Evolutionary conservation across 352 stramenopile species (phyloP).

Genomic region (Vaucheria bursata): DNA sequence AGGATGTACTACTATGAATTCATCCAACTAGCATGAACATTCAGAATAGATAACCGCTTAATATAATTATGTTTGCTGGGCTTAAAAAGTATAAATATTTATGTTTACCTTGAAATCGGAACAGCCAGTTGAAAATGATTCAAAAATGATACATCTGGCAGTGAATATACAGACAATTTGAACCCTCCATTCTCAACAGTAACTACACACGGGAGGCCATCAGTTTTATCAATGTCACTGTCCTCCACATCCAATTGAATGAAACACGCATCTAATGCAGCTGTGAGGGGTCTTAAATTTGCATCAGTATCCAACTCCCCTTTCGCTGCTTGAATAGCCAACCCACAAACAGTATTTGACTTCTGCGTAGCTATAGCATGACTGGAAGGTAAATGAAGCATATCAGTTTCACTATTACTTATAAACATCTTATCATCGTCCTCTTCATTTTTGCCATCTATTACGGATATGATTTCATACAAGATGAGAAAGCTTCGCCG

Average conservation of each 20-base stretch:
- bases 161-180: constrained; percentile 26
- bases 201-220: constrained; percentile 15
- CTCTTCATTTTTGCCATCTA: background rate
- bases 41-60: no score
- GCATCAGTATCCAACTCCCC: background rate
- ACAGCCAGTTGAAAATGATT: constrained; percentile 21
- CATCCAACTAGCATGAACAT: no score
- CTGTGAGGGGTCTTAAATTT: background rate
- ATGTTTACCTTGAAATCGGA: constrained; percentile 15
- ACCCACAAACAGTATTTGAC: background rate
- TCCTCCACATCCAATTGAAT: background rate
- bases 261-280: constrained; percentile 29
- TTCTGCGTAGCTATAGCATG: no score
- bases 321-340: background rate
- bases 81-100: background rate
- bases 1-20: no score
- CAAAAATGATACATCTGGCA: constrained; percentile 25
- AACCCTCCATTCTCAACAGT: constrained; percentile 34
- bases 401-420: background rate
- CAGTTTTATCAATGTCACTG: background rate
- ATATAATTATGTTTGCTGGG: no score
- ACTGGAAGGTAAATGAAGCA: constrained; percentile 1
- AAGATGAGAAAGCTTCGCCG: constrained; percentile 30
- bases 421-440: background rate
- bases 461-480: constrained; percentile 30